A percentile compares a stretch with the other conserved stretches of the same genome.
Evolutionary conservation across 1,284 basidiomycete species (phyloP).

Genomic region (Takashimella tepidaria): DNA sequence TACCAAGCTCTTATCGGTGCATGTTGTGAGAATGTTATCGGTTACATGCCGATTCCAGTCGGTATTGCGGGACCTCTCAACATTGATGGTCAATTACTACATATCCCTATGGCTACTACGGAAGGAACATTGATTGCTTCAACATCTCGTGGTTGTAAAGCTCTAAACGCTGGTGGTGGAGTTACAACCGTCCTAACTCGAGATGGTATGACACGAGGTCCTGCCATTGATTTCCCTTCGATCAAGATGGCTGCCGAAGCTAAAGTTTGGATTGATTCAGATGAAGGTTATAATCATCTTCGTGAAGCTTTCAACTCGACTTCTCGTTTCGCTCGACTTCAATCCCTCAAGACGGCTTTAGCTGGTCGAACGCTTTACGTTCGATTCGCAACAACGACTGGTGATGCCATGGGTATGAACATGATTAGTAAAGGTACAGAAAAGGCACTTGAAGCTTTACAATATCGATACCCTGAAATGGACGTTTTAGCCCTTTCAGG

Average conservation of each 20-base stretch:
- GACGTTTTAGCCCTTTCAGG: conserved; percentile 87
- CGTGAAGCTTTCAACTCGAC: conserved; percentile 91
- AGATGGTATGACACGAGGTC: conserved; percentile 97
- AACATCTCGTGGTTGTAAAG: conserved; percentile 95
- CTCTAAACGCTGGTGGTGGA: conserved; percentile 91
- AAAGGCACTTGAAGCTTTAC: conserved; percentile 80
- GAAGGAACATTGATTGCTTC: conserved; percentile 98
- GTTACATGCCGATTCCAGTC: conserved; percentile 92
- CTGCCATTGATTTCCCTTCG: conserved; percentile 91
- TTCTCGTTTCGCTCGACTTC: conserved; percentile 79
- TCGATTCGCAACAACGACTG: conserved; percentile 91
- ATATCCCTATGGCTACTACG: conserved; percentile 98
- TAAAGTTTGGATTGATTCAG: conserved; percentile 82
- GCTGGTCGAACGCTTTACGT: conserved; percentile 90
- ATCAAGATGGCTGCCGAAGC: conserved; percentile 74
- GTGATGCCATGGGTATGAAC: conserved; percentile 99
- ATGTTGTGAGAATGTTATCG: conserved; percentile 98
- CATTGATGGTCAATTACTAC: conserved; percentile 78
- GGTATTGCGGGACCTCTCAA: conserved; percentile 95
- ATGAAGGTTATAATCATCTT: conserved; percentile 70
- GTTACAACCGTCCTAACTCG: conserved; percentile 88
- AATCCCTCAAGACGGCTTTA: conserved; percentile 74
- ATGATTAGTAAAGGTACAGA: conserved; percentile 98
- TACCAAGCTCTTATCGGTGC: conserved; percentile 93
- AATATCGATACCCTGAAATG: conserved; percentile 85